Conservation (phyloP, 129 eudicot species). For the Tagetes patula region DNA sequence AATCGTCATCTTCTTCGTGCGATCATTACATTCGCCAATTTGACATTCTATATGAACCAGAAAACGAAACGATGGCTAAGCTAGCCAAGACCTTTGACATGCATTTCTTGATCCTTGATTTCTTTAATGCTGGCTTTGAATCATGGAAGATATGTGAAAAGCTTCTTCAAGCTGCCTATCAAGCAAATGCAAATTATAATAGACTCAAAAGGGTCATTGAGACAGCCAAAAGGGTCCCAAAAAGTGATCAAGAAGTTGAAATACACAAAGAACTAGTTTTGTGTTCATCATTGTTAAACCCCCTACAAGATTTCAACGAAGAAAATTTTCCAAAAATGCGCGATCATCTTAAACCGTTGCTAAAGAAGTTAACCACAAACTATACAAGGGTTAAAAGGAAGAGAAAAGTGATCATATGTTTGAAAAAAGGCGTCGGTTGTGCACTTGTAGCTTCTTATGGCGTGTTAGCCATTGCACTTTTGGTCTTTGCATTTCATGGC, state of each 20-base stretch:
- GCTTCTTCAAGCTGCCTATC: conserved; percentile 44
- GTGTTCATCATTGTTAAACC: conserved; percentile 42
- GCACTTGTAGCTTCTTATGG: conserved; percentile 39
- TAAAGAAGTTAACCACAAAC: conserved; percentile 37
- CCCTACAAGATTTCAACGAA: conserved; percentile 34
- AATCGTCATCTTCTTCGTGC: conserved; percentile 19
- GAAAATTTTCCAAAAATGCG: conserved; percentile 35
- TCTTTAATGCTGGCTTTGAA: conserved; percentile 49
- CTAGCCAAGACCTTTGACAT: conserved; percentile 32
- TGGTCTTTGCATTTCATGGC: conserved; percentile 52
- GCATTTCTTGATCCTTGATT: conserved; percentile 45
- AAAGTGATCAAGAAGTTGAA: conserved; percentile 15
- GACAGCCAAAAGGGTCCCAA: conserved; percentile 22
- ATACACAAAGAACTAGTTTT: conserved; percentile 37
- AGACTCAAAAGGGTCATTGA: conserved; percentile 37
- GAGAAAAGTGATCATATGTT: conserved; percentile 31
- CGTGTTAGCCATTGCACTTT: conserved; percentile 43
- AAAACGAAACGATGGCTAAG: conserved; percentile 43
- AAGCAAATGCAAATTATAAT: conserved; percentile 45
- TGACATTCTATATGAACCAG: conserved; percentile 43
- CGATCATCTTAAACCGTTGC: conserved; percentile 28
- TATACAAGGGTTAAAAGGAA: conserved; percentile 40
- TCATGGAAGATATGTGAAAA: conserved; percentile 51
- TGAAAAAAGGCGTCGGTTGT: conserved; percentile 37
- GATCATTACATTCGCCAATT: conserved; percentile 33